Evolutionary conservation across 129 eudicot genomes (phyloP).

Genomic region (Flaveria trinervia): DNA sequence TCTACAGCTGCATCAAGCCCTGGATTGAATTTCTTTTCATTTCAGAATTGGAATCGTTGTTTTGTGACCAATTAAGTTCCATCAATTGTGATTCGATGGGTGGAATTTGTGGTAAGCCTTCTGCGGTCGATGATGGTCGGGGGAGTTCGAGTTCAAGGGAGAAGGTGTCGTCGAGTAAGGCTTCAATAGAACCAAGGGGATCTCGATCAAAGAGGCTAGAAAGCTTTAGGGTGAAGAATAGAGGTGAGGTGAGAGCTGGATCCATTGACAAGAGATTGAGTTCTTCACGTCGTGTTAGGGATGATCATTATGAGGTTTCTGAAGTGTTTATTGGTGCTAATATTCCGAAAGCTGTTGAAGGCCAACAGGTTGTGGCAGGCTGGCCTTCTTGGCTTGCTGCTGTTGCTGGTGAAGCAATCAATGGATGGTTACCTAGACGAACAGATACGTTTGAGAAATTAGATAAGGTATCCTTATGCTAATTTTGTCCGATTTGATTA

Average conservation of each 20-base stretch:
- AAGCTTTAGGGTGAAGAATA: constrained; percentile 36
- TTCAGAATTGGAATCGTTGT: neutral
- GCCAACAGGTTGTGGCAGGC: constrained; percentile 41
- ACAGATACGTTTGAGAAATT: constrained; percentile 64
- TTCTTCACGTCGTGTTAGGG: constrained; percentile 44
- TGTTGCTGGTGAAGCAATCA: constrained; percentile 69
- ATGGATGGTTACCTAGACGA: constrained; percentile 70
- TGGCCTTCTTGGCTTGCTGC: constrained; percentile 87
- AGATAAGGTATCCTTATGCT: constrained; percentile 49
- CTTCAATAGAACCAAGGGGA: neutral
- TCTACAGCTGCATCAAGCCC: too few species aligned
- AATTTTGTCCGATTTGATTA: too few species aligned
- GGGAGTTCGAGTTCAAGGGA: constrained; percentile 29
- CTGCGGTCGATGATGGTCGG: constrained; percentile 33
- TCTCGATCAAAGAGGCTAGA: constrained; percentile 47
- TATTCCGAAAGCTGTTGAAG: neutral
- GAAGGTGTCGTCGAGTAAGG: too few species aligned
- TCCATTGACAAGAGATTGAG: constrained; percentile 29
- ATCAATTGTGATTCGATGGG: constrained; percentile 46
- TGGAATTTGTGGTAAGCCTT: constrained; percentile 61
- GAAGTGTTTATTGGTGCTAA: constrained; percentile 30
- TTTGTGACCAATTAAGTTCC: neutral
- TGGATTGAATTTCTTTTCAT: too few species aligned
- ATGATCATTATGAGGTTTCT: constrained; percentile 42
- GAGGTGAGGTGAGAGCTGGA: constrained; percentile 27